phyloP scores from a whole-genome alignment of 2,329 filamentous ascomycete species.

The Pseudogymnoascus sp. region DNA sequence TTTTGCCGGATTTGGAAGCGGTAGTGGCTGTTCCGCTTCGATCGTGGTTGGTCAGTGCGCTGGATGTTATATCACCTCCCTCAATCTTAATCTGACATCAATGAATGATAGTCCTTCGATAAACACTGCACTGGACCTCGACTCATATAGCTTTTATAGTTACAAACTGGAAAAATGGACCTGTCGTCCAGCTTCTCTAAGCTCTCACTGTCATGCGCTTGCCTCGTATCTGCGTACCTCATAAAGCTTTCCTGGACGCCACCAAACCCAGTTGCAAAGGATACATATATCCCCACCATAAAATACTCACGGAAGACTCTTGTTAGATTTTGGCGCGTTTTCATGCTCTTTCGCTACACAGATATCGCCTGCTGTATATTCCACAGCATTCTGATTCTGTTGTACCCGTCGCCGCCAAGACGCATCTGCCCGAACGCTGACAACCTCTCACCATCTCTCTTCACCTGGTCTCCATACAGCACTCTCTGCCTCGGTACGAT shows the following conservation, averaged over 20 bases:
- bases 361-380: not conserved
- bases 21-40: not conserved
- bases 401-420: not conserved
- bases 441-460: conserved; percentile 17
- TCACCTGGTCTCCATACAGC: conserved; percentile 26
- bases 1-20: not conserved
- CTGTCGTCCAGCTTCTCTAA: not conserved
- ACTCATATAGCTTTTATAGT: not conserved
- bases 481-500: conserved; percentile 21
- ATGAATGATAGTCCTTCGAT: not conserved
- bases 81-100: not conserved
- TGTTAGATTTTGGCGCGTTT: not conserved
- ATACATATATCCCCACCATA: not conserved
- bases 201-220: not conserved
- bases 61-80: not conserved
- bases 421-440: not conserved
- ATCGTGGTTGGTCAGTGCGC: not conserved
- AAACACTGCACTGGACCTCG: not conserved
- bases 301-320: not conserved
- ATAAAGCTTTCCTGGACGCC: not conserved
- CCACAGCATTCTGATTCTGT: not conserved
- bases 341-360: not conserved
- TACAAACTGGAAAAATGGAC: not conserved
- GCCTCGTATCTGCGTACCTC: not conserved
- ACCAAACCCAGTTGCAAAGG: not conserved